Conservation (phyloP, 176 grass and related monocot genomes). For the maize (Zea mays) region Zm-B73-REFERENCE-NAM-5.0 NC_050097.1:240127001-240127500, state of each 20-base stretch:
- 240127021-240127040: slow-evolving; percentile 17
- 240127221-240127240: slow-evolving; percentile 57
- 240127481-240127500: not conserved
- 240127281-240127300: slow-evolving; percentile 59
- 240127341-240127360: slow-evolving; percentile 36
- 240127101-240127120: slow-evolving; percentile 24
- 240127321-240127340: slow-evolving; percentile 33
- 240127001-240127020: slow-evolving; percentile 31
- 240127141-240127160: slow-evolving; percentile 14
- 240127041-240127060: not conserved
- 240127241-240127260: slow-evolving; percentile 28
- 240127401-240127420: not conserved
- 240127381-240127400: not conserved
- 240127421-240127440: not conserved
- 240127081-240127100: slow-evolving; percentile 10
- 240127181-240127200: slow-evolving; percentile 60
- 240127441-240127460: not conserved
- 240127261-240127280: slow-evolving; percentile 66
- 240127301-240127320: slow-evolving; percentile 47
- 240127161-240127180: not conserved
- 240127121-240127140: slow-evolving; percentile 38
- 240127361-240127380: not conserved
- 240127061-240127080: slow-evolving; percentile 24
- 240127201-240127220: slow-evolving; percentile 50
- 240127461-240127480: not conserved